Base-by-base conservation (phyloP, 768 basidiomycete genomes). In the Leccinum incarnatum region DNA sequence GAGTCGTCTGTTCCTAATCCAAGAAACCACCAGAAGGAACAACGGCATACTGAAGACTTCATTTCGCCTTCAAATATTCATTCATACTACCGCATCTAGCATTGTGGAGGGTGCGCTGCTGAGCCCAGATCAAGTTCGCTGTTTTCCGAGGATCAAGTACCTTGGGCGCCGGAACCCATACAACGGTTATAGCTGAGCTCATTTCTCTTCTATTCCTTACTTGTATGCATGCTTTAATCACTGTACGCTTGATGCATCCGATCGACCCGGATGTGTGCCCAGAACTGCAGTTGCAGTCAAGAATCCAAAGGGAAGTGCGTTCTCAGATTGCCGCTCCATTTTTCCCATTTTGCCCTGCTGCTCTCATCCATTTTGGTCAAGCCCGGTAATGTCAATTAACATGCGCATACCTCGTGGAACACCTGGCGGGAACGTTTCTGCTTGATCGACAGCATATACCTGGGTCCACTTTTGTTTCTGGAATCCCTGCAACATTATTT, bases 61-160 rank as follows among this genome's bases (percentile, higher is more conserved):
- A 27, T 36, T 59, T 49, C 49, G 32, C 49, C 53, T 55, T 51
- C 62, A 34, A 65, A 57, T 57, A 32, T 17, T 9, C 23, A 21
- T 52, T 51, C 32, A 19, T 47, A n/a, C 25, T 47, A n/a, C 25
- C 42, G 15, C 23, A 32, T 63, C 51, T 46, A 50, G 36, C 27
- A 51, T 51, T 34, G 21, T 51, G 51, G 25, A 55, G 45, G 27
- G 4, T 8, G n/a, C 27, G 49, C 50, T 15, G 21, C 50, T 49
- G 3, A 36, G 15, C 36, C 58, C 52, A 5, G 59, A 61, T 55
- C 51, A 21, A 23, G 32, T 17, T 53, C 15, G 17, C 27, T 8
- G 46, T 54, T 11, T 25, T 37, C 60, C 48, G 68, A 59, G 65
- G 62, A 67, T 67, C 56, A 51, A 27, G 53, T 12, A 3, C 53